Evolutionary conservation across 768 basidiomycete genomes (phyloP), one percentile per base, ranked within the genome.

Genomic region (Brasilioporus rufonigricans): DNA sequence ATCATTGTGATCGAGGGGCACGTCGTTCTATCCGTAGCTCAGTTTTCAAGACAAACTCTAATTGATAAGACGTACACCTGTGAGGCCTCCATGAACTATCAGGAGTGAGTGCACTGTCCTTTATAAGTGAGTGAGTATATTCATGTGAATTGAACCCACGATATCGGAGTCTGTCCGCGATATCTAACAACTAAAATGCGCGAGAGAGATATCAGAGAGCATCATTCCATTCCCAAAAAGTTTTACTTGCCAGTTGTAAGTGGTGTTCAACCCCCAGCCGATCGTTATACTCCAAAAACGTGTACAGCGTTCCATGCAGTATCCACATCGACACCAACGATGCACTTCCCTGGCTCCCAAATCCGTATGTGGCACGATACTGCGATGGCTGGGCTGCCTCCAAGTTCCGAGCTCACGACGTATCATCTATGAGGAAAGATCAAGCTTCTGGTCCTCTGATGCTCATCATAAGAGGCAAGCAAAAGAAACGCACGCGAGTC

Each of bases 271-370:
- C 24, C 11, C 10, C 19, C n/a, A 59, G 50, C 7, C 10, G 21
- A 19, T 44, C 18, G 4, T 23, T 35, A 27, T 44, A 40, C 9
- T 48, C 19, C 4, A 52, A 27, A 39, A 59, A 50, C 3, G 21
- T 19, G n/a, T 48, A 44, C 3, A 58, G 27, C 13, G 44, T 47
- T 29, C 44, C 48, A 21, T 41, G 19, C 1, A 48, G 38, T 38
- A 58, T 58, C 55, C 57, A 58, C 14, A 36, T 8, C 18, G 48
- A 58, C 16, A 48, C 56, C 40, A 58, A 31, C 10, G 46, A 48
- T 1, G 32, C 35, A n/a, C 14, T 39, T 48, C 56, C 35, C 23
- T 27, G 48, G 39, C 40, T 47, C 10, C 45, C 45, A 14, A 58
- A 47, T 12, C 56, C 41, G 4, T 51, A 24, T 0, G 18, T 11